phyloP scores from a whole-genome alignment of 805 yeast genomes.

The Komagataella populi region DNA sequence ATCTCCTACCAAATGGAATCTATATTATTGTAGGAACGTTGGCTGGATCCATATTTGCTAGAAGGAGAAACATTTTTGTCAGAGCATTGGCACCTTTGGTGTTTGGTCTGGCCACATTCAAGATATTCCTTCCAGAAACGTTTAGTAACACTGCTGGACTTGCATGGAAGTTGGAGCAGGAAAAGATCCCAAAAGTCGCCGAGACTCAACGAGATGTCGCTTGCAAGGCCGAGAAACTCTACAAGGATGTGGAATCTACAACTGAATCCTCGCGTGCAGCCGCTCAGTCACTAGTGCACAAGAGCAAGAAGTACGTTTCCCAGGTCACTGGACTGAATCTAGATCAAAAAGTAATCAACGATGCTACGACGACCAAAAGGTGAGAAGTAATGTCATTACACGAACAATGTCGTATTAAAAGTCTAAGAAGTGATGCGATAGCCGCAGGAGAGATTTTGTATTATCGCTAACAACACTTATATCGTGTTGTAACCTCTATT shows the following conservation, averaged over 20 bases:
- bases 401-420: neutral
- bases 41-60: constrained; percentile 60
- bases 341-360: constrained; percentile 42
- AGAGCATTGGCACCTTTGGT: constrained; percentile 43
- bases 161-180: constrained; percentile 46
- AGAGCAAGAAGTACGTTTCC: constrained; percentile 30
- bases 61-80: constrained; percentile 45
- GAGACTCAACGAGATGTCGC: constrained; percentile 40
- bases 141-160: constrained; percentile 44
- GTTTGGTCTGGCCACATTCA: constrained; percentile 53
- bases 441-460: neutral
- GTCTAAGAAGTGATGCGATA: neutral
- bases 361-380: neutral
- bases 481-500: neutral
- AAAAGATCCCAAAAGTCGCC: constrained; percentile 50
- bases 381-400: neutral
- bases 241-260: constrained; percentile 27
- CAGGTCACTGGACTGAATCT: constrained; percentile 56
- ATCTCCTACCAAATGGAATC: constrained; percentile 54
- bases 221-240: constrained; percentile 29
- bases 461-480: neutral
- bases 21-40: constrained; percentile 59
- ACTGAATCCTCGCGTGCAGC: constrained; percentile 15
- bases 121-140: constrained; percentile 60
- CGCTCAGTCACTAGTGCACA: constrained; percentile 14